A percentile compares a stretch with the other conserved stretches of the same genome.
phyloP scores from a whole-genome alignment of 2,329 filamentous ascomycete genomes.

The Chalaropsis ovoidea region DNA sequence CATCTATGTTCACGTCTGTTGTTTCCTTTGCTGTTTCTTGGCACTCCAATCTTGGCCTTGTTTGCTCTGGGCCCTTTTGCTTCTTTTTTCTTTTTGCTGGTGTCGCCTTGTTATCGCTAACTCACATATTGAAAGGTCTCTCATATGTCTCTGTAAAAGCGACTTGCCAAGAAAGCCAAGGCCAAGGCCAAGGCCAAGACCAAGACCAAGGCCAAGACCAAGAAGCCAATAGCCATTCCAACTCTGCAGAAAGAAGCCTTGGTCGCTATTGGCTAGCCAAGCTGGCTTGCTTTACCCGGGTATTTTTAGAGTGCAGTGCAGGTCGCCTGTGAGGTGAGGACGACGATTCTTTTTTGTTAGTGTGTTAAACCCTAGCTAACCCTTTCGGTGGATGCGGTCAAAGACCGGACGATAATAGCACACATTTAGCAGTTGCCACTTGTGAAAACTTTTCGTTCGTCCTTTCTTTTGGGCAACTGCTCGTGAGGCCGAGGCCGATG shows the following conservation, averaged over 20 bases:
- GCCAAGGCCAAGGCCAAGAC: not conserved
- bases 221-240: not conserved
- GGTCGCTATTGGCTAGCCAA: not conserved
- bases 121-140: not conserved
- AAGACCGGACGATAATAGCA: not conserved
- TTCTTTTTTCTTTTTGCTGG: not conserved
- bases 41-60: not conserved
- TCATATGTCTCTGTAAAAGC: slow-evolving; percentile 3
- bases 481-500: not conserved
- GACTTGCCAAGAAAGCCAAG: slow-evolving; percentile 2
- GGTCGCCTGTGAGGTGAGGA: not conserved
- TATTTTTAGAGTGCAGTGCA: not conserved
- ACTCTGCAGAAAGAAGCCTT: not conserved
- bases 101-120: not conserved
- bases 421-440: not conserved
- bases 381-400: not conserved
- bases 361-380: not conserved
- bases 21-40: slow-evolving; percentile 1
- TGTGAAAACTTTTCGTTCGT: not conserved
- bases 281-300: not conserved
- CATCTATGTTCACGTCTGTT: not conserved
- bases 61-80: slow-evolving; percentile 8
- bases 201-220: not conserved
- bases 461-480: not conserved
- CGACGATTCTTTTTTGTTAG: not conserved